Evolutionary conservation across 2,329 filamentous ascomycete genomes (phyloP).

Genomic region (Pseudogymnoascus sp.): DNA sequence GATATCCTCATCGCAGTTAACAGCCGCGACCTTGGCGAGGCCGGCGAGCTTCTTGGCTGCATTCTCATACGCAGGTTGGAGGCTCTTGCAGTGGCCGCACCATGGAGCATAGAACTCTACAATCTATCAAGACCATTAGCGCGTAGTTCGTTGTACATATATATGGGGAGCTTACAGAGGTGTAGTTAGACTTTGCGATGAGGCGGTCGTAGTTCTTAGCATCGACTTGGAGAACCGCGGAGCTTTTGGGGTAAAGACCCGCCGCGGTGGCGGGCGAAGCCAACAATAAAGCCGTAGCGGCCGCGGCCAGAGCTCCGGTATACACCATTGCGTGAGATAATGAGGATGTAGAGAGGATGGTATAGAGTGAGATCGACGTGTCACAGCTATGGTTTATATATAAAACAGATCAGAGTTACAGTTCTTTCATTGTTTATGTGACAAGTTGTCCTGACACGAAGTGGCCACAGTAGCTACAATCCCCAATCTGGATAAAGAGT

Average conservation of each 20-base stretch:
- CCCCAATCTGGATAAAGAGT: constrained; percentile 6
- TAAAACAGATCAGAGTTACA: background rate
- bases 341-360: background rate
- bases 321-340: constrained; percentile 42
- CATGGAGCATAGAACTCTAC: constrained; percentile 92
- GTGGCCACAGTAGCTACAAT: constrained; percentile 8
- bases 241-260: constrained; percentile 77
- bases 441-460: background rate
- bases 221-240: constrained; percentile 77
- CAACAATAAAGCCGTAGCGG: constrained; percentile 57
- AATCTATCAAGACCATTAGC: constrained; percentile 36
- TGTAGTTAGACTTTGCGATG: constrained; percentile 84
- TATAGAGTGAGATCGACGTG: background rate
- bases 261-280: constrained; percentile 59
- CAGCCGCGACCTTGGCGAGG: constrained; percentile 84
- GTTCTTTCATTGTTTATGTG: constrained; percentile 5
- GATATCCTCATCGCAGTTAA: constrained; percentile 88
- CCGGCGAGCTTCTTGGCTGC: constrained; percentile 84
- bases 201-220: constrained; percentile 72
- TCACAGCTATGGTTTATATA: constrained; percentile 6
- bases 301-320: constrained; percentile 43
- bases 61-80: constrained; percentile 94
- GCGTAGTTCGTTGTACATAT: constrained; percentile 17
- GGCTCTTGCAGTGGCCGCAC: constrained; percentile 95
- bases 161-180: constrained; percentile 57